Percentiles rank a stretch among this genome's conserved stretches.
Evolutionary conservation across 78 protist species (phyloP).

Genomic region (Tieghemostelium lacteum): DNA sequence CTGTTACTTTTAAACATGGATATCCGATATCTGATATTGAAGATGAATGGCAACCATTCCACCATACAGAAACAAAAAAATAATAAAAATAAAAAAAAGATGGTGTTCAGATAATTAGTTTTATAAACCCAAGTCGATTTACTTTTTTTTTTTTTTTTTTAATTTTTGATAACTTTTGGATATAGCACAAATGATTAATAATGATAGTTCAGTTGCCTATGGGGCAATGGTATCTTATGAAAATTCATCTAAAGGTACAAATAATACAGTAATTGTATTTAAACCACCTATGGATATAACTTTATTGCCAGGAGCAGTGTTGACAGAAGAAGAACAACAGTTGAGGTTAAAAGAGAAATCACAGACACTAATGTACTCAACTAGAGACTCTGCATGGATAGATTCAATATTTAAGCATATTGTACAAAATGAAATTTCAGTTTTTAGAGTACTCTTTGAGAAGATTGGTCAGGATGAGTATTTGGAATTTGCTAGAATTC

Average conservation of each 20-base stretch:
- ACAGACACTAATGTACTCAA: slow-evolving; percentile 41
- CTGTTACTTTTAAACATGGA: too few species aligned
- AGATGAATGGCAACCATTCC: too few species aligned
- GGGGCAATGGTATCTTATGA: slow-evolving; percentile 68
- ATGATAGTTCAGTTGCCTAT: too few species aligned
- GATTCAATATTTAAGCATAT: slow-evolving; percentile 51
- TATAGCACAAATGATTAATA: too few species aligned
- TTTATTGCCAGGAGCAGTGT: slow-evolving; percentile 10
- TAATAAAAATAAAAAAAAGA: too few species aligned
- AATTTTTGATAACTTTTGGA: too few species aligned
- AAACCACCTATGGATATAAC: slow-evolving; percentile 13
- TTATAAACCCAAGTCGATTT: too few species aligned
- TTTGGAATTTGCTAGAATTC: slow-evolving; percentile 12
- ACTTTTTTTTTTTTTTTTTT: too few species aligned
- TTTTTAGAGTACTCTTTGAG: slow-evolving; percentile 19
- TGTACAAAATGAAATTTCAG: slow-evolving; percentile 40
- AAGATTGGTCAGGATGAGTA: slow-evolving; percentile 39
- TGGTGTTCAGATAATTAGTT: too few species aligned
- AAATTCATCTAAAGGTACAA: slow-evolving; percentile 37
- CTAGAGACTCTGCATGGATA: slow-evolving; percentile 16
- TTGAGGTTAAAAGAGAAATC: slow-evolving; percentile 22
- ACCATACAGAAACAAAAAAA: too few species aligned
- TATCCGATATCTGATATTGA: too few species aligned
- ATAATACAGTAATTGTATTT: slow-evolving; percentile 31
- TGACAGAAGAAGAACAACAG: slow-evolving; percentile 24